These are phyloP conservation scores for Fusarium sp. DNA, from an alignment of 2,329 filamentous ascomycete species.

Conservation along the genomic window DNA sequence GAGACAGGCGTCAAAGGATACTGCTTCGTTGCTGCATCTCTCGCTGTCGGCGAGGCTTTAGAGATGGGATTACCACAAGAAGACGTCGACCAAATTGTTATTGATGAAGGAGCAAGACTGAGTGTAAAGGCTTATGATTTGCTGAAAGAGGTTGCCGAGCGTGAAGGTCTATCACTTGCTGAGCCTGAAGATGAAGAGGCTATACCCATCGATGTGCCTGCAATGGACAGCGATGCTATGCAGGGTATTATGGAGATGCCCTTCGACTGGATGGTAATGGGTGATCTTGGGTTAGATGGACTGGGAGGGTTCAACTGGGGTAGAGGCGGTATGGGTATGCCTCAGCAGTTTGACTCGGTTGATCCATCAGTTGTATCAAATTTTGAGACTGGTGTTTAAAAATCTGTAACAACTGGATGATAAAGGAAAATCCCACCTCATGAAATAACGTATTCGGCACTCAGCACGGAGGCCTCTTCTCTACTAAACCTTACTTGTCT, in stretches of 20 bases:
- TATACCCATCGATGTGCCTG: constrained; percentile 2
- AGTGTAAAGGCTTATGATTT: constrained; percentile 48
- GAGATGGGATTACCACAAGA: constrained; percentile 46
- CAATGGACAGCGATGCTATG: constrained; percentile 30
- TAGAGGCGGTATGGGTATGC: constrained; percentile 10
- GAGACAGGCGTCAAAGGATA: constrained; percentile 60
- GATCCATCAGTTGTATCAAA: constrained; percentile 33
- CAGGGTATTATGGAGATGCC: constrained; percentile 44
- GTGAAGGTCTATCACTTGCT: constrained; percentile 31
- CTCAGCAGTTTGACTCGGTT: constrained; percentile 32
- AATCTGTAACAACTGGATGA: not conserved
- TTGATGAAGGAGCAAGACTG: constrained; percentile 42
- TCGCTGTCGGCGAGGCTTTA: constrained; percentile 53
- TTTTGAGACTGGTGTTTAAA: constrained; percentile 6
- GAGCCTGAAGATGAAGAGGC: constrained; percentile 23
- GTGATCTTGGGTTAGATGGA: constrained; percentile 40
- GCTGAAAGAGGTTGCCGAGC: constrained; percentile 51
- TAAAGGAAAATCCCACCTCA: constrained; percentile 16
- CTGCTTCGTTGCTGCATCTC: constrained; percentile 50
- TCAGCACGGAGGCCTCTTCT: not conserved
- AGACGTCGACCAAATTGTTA: constrained; percentile 50
- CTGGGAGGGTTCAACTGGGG: constrained; percentile 39
- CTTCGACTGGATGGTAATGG: constrained; percentile 44
- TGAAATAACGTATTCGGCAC: not conserved
- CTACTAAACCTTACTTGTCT: not conserved